Percentiles rank a stretch among this genome's conserved stretches.
These are phyloP conservation scores for Teunomyces atbi DNA, from an alignment of 805 yeast species.

Conservation along the genomic window DNA sequence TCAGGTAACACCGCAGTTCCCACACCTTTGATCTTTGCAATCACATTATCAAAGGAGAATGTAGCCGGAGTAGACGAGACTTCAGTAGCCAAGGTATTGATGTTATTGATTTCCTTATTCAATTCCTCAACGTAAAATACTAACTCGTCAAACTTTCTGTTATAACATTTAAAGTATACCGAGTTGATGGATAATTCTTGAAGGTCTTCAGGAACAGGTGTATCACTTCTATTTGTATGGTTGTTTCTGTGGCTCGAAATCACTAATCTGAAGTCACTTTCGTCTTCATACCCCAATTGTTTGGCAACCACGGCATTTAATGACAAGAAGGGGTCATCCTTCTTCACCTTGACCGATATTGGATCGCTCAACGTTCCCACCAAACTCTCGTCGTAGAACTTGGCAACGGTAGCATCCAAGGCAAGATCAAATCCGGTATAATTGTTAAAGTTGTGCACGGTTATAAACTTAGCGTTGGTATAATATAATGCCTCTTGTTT, in stretches of 20 bases:
- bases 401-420: conserved; percentile 51
- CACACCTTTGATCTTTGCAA: conserved; percentile 15
- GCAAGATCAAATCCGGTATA: conserved; percentile 77
- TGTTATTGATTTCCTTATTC: conserved; percentile 35
- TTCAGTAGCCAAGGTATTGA: neutral
- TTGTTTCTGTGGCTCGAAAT: conserved; percentile 66
- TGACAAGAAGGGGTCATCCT: conserved; percentile 51
- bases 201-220: conserved; percentile 23
- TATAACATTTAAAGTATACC: conserved; percentile 46
- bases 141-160: conserved; percentile 47
- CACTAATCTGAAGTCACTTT: conserved; percentile 55
- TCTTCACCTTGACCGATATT: conserved; percentile 48
- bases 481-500: conserved; percentile 57
- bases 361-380: conserved; percentile 51
- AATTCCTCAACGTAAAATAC: conserved; percentile 68
- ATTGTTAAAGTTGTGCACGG: conserved; percentile 51
- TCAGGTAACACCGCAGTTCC: conserved; percentile 9
- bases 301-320: conserved; percentile 51
- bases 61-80: conserved; percentile 15
- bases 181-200: conserved; percentile 48
- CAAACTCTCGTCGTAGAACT: conserved; percentile 50
- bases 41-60: conserved; percentile 22
- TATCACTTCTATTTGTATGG: conserved; percentile 64
- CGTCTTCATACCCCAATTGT: conserved; percentile 30
- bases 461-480: conserved; percentile 53